Base-by-base conservation (phyloP, 768 basidiomycete species). In the Tubosaeta sp. region DNA sequence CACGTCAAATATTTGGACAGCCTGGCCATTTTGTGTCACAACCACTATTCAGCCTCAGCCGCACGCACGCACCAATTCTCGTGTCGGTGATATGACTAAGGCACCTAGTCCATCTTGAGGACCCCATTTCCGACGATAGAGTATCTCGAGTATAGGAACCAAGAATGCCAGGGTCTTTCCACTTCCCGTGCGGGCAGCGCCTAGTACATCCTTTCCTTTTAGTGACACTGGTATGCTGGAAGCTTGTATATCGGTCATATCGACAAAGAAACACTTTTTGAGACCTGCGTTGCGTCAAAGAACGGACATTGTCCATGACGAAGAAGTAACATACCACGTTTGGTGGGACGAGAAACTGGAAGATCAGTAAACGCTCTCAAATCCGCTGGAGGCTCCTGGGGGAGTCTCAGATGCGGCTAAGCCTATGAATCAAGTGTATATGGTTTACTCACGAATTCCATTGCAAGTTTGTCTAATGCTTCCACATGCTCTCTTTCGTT, bases 1-100 rank as follows among this genome's bases (percentile, higher is more conserved):
- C 7, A 97, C 94, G 43, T 95, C 92, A 65, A 98, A 99, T 53
- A 97, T 99, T 76, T 99, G 97, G 16, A 98, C 90, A 2, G 95
- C 95, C 92, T 94, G 54, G 46, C 27, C 37, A 9, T 6, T 17
- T 38, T 11, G 17, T 16, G 51, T 62, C 32, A 56, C 34, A 44
- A 51, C 43, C 25, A 39, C 26, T n/a, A 32, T 42, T 42, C 13
- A 29, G 26, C 48, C 41, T 7, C 49, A 43, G 39, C 25, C 14
- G 27, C 25, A 26, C 11, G 42, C 13, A 75, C 85, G 45, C 61
- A 93, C 92, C 58, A 97, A 71, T 70, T 98, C 95, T 42, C 95
- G 78, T 2, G 95, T 97, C 4, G 95, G 95, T 1, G 91, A 93
- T 48, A 99, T 90, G 56, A 98, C 84, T 44, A 99, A 69, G 2